A percentile compares a stretch with the other conserved stretches of the same genome.
Evolutionary conservation across 306 rosid species (phyloP).

Genomic region (Arachis hypogaea): DNA sequence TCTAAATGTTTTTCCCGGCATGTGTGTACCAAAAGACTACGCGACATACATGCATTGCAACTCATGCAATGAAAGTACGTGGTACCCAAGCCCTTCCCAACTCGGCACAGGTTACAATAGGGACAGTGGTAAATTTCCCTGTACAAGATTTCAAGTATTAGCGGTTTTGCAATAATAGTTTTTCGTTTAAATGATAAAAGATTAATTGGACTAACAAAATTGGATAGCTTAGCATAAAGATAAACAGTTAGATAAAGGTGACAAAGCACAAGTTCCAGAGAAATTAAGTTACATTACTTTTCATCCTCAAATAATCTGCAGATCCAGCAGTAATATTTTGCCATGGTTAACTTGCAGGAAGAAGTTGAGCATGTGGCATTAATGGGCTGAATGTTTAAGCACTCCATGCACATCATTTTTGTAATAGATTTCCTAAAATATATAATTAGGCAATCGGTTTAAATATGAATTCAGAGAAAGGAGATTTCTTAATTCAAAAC

Average conservation of each 20-base stretch:
- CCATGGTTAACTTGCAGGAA: constrained; percentile 77
- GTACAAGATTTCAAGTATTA: constrained; percentile 42
- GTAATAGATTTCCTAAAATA: constrained; percentile 70
- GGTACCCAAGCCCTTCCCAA: constrained; percentile 92
- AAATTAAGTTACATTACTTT: constrained; percentile 54
- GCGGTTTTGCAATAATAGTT: constrained; percentile 27
- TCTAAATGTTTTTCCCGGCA: constrained; percentile 89
- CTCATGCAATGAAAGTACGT: constrained; percentile 96
- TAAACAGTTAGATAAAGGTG: constrained; percentile 18
- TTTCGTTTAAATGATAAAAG: constrained; percentile 14
- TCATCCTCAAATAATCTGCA: constrained; percentile 90
- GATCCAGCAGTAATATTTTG: constrained; percentile 83
- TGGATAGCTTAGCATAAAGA: constrained; percentile 29
- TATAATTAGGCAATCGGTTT: constrained; percentile 36
- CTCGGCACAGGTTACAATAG: constrained; percentile 89
- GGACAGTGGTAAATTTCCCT: constrained; percentile 98
- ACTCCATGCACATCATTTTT: constrained; percentile 97
- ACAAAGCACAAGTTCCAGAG: constrained; percentile 30
- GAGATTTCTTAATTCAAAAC: constrained; percentile 9
- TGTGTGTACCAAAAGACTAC: constrained; percentile 63
- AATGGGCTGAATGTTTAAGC: constrained; percentile 81
- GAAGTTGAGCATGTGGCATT: constrained; percentile 73
- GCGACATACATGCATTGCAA: constrained; percentile 96
- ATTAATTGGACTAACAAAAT: constrained; percentile 24
- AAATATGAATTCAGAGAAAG: constrained; percentile 30